Evolutionary conservation across 225 moss, liverwort and hornwort species (phyloP).

Genomic region (Neckera pumila): DNA sequence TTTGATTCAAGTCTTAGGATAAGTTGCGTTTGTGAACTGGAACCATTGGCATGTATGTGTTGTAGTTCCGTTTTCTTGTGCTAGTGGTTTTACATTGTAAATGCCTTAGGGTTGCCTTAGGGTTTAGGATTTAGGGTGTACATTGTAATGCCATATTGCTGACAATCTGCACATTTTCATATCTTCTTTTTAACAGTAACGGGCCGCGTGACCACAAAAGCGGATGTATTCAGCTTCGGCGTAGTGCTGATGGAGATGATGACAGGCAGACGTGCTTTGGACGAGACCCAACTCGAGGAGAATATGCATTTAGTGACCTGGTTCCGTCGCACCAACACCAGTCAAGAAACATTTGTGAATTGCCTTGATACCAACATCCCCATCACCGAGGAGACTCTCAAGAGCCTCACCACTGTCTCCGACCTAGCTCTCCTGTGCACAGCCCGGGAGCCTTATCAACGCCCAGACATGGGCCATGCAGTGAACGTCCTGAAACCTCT

Average conservation of each 20-base stretch:
- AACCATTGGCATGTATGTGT: not conserved
- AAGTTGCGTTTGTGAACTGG: not conserved
- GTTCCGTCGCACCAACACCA: slow-evolving; percentile 76
- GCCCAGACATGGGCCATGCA: slow-evolving; percentile 94
- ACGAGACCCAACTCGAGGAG: slow-evolving; percentile 77
- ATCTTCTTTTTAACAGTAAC: slow-evolving; percentile 39
- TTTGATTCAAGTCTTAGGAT: not conserved
- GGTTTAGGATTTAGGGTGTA: not conserved
- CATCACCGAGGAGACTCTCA: slow-evolving; percentile 51
- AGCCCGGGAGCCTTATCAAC: slow-evolving; percentile 84
- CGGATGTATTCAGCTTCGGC: slow-evolving; percentile 94
- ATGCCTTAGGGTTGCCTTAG: not conserved
- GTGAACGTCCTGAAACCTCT: slow-evolving; percentile 69
- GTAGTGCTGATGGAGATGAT: slow-evolving; percentile 91
- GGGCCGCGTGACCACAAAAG: slow-evolving; percentile 90
- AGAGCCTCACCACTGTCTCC: slow-evolving; percentile 46
- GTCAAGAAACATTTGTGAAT: slow-evolving; percentile 37
- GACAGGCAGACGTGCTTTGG: slow-evolving; percentile 74
- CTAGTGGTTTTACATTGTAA: not conserved
- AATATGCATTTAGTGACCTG: slow-evolving; percentile 96
- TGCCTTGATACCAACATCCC: slow-evolving; percentile 57
- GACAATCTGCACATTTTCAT: not conserved
- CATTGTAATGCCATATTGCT: not conserved
- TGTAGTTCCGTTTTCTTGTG: no score
- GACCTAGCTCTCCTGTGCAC: slow-evolving; percentile 86